Base-by-base conservation (phyloP, 257 asterid species). In the Solanum rostratum region DNA sequence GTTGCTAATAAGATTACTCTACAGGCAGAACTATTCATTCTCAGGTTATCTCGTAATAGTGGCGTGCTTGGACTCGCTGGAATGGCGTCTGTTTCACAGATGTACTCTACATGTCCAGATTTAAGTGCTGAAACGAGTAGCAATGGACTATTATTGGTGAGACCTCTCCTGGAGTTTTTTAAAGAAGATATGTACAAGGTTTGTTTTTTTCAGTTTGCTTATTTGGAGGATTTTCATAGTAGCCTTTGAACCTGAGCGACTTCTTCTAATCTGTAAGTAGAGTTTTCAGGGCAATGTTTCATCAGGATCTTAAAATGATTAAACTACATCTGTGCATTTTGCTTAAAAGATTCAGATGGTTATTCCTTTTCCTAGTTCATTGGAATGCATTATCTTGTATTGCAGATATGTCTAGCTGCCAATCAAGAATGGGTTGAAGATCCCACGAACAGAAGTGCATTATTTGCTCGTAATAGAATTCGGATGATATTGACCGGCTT, bases 1-100 rank as follows among this genome's bases (percentile, higher is more conserved):
- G 79, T 84, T 80, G 83, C 88, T 88, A 71, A 91, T 55, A 41
- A 80, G 37, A 84, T 39, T 54, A 73, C 83, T 68, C 43, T 84
- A 82, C 94, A 96, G 99, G 99, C 93, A 20, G 99, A 95, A 90
- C 91, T 93, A 71, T 93, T 96, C 85, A 91, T 94, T 86, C 93
- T 95, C 82, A 91, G 98, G 87, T 90, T 92, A 90, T 96, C 99
- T 57, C 93, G 97, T 54, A 89, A 90, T 86, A 95, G 99, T 85
- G 97, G 98, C 30, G 95, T 96, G 86, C 96, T 95, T 89, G 99
- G 99, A 89, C 99, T 96, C 87, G 97, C 97, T 84, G 97, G 98
- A 73, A 93, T 91, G 97, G 92, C 99, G 41, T 93, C 90, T 83
- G 83, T 90, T 68, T 91, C 95, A 66, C 90, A 95, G 85, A 70